Base-by-base conservation (phyloP, 495 filamentous ascomycete genomes). In the Ascodesmis nigricans region DNA sequence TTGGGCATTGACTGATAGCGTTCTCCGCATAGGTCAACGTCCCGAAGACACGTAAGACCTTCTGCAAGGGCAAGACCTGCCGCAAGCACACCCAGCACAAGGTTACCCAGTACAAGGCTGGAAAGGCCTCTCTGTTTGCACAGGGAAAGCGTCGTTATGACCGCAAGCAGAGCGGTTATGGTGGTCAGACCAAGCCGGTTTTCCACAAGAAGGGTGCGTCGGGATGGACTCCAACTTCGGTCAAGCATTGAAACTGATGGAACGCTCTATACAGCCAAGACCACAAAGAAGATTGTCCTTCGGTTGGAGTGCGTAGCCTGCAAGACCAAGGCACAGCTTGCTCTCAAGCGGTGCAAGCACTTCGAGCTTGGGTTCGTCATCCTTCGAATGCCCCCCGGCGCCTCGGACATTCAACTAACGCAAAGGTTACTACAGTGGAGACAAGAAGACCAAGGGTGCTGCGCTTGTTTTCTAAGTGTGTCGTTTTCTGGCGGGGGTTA, bases 371-470 rank as follows among this genome's bases (percentile, higher is more conserved):
- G 82, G 81, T 91, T 80, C 52, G 79, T 69, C 46, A 24, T 42
- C 13, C 21, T 27, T 14, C 11, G 17, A 27, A 18, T 1, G 3
- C n/a, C 30, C 31, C 8, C 19, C 15, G 3, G 8, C 7, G 31
- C 9, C 15, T 33, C 6, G n/a, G 18, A 20, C 29, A 29, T 5
- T 8, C 8, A 17, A 16, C 35, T 37, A 30, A 37, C 21, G 17
- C 8, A 19, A 21, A 40, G 6, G 6, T 24, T 43, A 36, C 9
- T 56, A 60, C 49, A 92, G 87, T 73, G 90, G 90, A 67, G 90
- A 99, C 74, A 99, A 99, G 81, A 99, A 99, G 81, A 99, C 90
- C 56, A 99, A 99, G 78, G 90, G 90, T 74, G 87, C 87, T 54
- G 90, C 90, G 50, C 70, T 99, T 54, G 90, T 99, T 51, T 99